Percentiles rank a stretch among this genome's conserved stretches.
phyloP scores from a whole-genome alignment of 306 rosid species.

The Rubus parviflorus region DNA sequence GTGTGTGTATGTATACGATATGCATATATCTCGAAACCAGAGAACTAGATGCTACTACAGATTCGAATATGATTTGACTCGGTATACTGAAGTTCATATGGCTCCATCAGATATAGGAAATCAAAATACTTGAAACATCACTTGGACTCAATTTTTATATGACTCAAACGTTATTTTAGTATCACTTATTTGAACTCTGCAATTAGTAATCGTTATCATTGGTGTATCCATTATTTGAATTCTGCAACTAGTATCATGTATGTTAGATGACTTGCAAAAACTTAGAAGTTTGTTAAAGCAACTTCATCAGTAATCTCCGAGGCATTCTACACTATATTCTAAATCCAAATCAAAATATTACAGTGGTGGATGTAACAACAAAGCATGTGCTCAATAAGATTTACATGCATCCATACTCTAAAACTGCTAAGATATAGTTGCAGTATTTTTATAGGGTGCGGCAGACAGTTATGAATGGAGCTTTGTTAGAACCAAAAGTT shows the following conservation, averaged over 20 bases:
- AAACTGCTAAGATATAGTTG: too few relatives aligned
- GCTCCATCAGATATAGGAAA: constrained; percentile 22
- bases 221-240: constrained; percentile 13
- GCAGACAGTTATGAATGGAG: too few relatives aligned
- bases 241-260: constrained; percentile 10
- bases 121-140: constrained; percentile 24
- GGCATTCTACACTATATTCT: too few relatives aligned
- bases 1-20: background rate
- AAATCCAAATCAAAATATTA: too few relatives aligned
- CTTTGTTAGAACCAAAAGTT: too few relatives aligned
- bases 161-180: constrained; percentile 8
- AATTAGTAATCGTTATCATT: constrained; percentile 12
- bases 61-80: constrained; percentile 14
- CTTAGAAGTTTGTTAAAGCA: too few relatives aligned
- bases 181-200: constrained; percentile 15
- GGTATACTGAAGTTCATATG: constrained; percentile 13
- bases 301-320: too few relatives aligned
- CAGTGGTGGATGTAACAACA: too few relatives aligned
- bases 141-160: constrained; percentile 2
- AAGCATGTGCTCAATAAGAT: too few relatives aligned
- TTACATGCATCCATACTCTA: too few relatives aligned
- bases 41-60: constrained; percentile 9
- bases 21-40: constrained; percentile 15
- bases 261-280: background rate
- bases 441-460: too few relatives aligned